These are phyloP conservation scores for Casaregolazyma lundiana DNA, from an alignment of 1,139 yeast genomes.

Conservation along the genomic window DNA sequence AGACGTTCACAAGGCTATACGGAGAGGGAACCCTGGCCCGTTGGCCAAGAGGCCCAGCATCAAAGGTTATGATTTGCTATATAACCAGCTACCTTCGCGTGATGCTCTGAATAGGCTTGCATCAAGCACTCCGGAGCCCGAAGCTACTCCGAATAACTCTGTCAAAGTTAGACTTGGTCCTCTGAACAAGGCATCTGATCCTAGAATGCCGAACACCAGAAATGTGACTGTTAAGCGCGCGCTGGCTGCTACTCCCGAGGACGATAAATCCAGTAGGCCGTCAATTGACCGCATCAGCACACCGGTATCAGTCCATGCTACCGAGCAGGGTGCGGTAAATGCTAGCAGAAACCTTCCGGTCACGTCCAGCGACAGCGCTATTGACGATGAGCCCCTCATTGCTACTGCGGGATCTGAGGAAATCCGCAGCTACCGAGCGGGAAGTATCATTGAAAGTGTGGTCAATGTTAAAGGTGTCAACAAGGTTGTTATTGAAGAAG, in stretches of 20 bases:
- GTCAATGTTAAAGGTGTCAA: conserved; percentile 79
- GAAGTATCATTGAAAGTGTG: conserved; percentile 81
- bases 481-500: conserved; percentile 75
- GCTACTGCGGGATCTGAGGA: conserved; percentile 7
- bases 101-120: conserved; percentile 2
- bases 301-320: not conserved
- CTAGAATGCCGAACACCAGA: conserved; percentile 65
- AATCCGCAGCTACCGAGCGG: conserved; percentile 38
- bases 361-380: not conserved
- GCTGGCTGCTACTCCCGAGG: not conserved
- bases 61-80: conserved; percentile 6
- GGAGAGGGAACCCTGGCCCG: conserved; percentile 75
- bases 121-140: not conserved
- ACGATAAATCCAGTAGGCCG: not conserved
- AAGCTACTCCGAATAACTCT: not conserved
- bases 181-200: conserved; percentile 73
- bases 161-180: conserved; percentile 34
- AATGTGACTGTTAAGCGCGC: conserved; percentile 39
- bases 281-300: not conserved
- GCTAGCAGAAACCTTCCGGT: conserved; percentile 2
- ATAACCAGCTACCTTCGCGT: conserved; percentile 3
- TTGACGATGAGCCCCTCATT: not conserved
- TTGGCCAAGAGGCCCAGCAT: conserved; percentile 45
- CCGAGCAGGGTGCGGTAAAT: not conserved
- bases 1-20: conserved; percentile 83